These are phyloP conservation scores for Fagopyrum homotropicum DNA, from an alignment of 148 eudicot genomes.

Conservation along the genomic window DNA sequence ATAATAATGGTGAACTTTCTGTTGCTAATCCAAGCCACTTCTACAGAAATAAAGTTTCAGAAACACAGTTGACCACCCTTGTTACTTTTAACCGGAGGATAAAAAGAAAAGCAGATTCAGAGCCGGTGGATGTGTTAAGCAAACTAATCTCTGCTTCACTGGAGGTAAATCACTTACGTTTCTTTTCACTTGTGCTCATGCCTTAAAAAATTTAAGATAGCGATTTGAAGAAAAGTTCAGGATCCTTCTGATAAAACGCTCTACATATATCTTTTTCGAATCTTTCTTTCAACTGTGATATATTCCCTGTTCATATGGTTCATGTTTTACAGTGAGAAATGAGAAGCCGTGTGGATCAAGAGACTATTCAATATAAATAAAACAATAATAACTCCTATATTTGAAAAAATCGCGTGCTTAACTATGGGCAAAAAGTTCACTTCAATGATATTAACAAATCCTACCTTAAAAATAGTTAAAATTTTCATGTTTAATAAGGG, in stretches of 20 bases:
- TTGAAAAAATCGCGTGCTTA: too few relatives aligned
- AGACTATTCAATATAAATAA: too few relatives aligned
- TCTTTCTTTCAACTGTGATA: background rate
- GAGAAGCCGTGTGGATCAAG: too few relatives aligned
- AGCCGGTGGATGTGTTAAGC: conserved; percentile 6
- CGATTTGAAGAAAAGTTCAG: background rate
- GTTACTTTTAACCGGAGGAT: conserved; percentile 44
- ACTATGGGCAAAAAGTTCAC: too few relatives aligned
- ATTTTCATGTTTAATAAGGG: too few relatives aligned
- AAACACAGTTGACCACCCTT: conserved; percentile 21
- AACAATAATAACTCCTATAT: too few relatives aligned
- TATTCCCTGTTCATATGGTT: background rate
- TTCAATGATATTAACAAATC: too few relatives aligned
- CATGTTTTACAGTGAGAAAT: background rate
- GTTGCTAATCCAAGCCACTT: conserved; percentile 5
- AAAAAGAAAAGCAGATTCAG: conserved; percentile 27
- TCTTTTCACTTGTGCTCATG: background rate
- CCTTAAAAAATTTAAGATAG: background rate
- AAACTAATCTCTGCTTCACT: conserved; percentile 9
- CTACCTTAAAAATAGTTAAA: too few relatives aligned
- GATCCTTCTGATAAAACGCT: background rate
- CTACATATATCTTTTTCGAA: background rate
- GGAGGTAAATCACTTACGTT: conserved; percentile 18
- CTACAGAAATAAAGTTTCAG: conserved; percentile 9
- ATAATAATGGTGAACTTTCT: conserved; percentile 11